Evolutionary conservation across 192 early-diverging fungal species (phyloP).

Genomic region (Allomyces javanicus): DNA sequence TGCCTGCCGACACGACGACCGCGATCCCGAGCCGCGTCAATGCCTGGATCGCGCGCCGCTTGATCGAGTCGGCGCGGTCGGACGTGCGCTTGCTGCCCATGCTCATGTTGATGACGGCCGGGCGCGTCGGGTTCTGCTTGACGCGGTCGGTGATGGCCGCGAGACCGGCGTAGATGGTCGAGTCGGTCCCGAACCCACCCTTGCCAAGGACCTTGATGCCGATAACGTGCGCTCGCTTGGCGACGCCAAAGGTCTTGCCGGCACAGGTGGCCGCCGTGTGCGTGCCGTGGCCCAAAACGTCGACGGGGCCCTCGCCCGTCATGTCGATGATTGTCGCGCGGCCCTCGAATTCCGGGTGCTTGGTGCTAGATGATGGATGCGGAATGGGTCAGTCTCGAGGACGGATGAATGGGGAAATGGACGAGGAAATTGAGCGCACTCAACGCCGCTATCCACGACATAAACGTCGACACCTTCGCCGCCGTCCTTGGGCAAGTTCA

Average conservation of each 20-base stretch:
- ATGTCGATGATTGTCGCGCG: neutral
- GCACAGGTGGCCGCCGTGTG: neutral
- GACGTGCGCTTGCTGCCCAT: slow-evolving; percentile 2
- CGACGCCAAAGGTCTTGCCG: neutral
- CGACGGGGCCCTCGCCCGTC: neutral
- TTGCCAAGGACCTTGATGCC: neutral
- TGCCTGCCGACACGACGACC: slow-evolving; percentile 4
- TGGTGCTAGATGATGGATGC: neutral
- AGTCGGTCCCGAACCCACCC: neutral
- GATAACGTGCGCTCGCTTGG: neutral
- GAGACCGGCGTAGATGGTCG: neutral
- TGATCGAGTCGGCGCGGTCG: neutral
- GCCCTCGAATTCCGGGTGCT: neutral
- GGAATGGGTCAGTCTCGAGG: too few species aligned
- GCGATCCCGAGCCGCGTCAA: slow-evolving; percentile 1
- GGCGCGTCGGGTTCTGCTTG: neutral
- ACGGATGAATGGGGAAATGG: too few species aligned
- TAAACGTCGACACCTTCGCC: neutral
- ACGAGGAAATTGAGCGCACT: neutral
- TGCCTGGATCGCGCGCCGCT: neutral
- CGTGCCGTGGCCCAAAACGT: neutral
- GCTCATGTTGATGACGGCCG: slow-evolving; percentile 4
- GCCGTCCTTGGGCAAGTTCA: neutral
- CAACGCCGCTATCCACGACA: neutral
- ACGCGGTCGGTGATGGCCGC: neutral